phyloP scores from a whole-genome alignment of 176 grass and related monocot species.

The Tillandsia leiboldiana region DNA sequence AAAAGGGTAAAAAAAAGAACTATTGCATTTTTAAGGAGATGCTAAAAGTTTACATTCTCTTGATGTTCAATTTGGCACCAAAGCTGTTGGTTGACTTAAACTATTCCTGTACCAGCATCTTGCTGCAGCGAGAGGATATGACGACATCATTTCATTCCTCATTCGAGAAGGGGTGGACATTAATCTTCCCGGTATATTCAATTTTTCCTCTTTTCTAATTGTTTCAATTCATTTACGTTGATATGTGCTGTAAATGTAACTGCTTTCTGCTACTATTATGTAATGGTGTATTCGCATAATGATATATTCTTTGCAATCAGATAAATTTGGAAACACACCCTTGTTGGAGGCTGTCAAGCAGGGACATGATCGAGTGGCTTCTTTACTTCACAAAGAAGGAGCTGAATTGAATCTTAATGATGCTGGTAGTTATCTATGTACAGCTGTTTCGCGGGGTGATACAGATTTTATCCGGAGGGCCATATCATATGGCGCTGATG shows the following conservation, averaged over 20 bases:
- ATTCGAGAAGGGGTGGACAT: conserved; percentile 65
- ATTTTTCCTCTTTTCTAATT: background rate
- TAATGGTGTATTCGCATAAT: background rate
- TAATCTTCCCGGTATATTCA: conserved; percentile 48
- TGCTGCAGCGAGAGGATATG: conserved; percentile 59
- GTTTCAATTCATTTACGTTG: background rate
- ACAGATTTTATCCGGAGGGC: conserved; percentile 63
- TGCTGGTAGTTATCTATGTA: conserved; percentile 58
- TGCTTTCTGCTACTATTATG: background rate
- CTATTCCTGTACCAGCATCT: conserved; percentile 55
- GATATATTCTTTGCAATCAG: conserved; percentile 19
- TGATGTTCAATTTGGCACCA: background rate
- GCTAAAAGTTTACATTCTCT: background rate
- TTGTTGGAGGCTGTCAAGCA: conserved; percentile 70
- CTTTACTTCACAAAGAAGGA: conserved; percentile 46
- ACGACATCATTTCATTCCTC: conserved; percentile 70
- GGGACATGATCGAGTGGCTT: conserved; percentile 61
- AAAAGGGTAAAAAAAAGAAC: background rate
- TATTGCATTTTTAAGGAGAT: no score
- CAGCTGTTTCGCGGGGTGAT: conserved; percentile 56
- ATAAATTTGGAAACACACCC: conserved; percentile 89
- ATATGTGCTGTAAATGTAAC: background rate
- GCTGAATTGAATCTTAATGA: conserved; percentile 56
- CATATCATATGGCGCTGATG: conserved; percentile 55
- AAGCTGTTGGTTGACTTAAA: background rate